Percentiles rank a stretch among this genome's conserved stretches.
phyloP scores from a whole-genome alignment of 306 rosid species.

The Lithocarpus polystachyus region DNA sequence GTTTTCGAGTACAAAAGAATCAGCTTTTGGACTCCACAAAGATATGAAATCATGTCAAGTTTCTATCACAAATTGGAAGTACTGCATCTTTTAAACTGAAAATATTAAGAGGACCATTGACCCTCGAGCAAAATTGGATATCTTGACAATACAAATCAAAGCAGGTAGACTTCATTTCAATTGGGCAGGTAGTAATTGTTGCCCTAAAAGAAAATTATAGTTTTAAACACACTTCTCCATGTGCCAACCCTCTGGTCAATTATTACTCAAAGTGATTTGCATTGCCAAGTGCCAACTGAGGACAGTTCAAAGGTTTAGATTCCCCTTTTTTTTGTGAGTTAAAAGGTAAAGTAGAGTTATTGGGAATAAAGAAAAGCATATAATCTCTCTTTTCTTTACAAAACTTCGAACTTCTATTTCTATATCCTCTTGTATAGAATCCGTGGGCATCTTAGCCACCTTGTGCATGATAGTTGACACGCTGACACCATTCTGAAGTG shows the following conservation, averaged over 20 bases:
- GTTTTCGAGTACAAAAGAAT: neutral
- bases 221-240: neutral
- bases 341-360: slow-evolving; percentile 9
- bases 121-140: neutral
- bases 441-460: too few species aligned
- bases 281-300: slow-evolving; percentile 5
- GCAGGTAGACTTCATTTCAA: neutral
- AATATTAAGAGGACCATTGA: neutral
- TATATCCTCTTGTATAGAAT: neutral
- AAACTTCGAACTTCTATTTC: neutral
- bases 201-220: neutral
- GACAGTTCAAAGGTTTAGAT: slow-evolving; percentile 10
- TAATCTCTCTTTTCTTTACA: neutral
- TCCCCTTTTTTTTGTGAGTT: slow-evolving; percentile 1
- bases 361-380: slow-evolving; percentile 20
- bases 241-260: slow-evolving; percentile 25
- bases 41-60: neutral
- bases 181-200: too few species aligned
- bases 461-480: slow-evolving; percentile 12
- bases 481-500: slow-evolving; percentile 20
- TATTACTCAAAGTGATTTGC: slow-evolving; percentile 26
- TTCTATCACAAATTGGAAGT: neutral
- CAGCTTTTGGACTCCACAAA: neutral
- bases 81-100: neutral
- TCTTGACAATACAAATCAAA: neutral